Percentiles rank a stretch among this genome's conserved stretches.
phyloP scores from a whole-genome alignment of 148 eudicot species.

The Spergularia bocconei region DNA sequence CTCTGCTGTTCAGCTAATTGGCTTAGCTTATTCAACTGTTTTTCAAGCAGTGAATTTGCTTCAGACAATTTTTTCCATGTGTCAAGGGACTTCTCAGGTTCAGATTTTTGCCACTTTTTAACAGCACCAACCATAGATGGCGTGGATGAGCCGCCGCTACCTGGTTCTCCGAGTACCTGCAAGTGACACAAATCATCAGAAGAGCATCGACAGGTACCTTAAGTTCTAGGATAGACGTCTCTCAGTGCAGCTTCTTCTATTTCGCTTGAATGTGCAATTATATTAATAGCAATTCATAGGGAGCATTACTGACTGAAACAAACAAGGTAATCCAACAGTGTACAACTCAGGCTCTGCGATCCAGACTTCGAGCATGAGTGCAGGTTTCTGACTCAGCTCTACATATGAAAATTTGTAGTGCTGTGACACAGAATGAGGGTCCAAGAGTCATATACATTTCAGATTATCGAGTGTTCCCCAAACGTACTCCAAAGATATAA shows the following conservation, averaged over 20 bases:
- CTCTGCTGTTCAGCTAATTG: conserved; percentile 52
- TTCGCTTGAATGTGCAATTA: background rate
- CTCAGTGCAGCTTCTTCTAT: background rate
- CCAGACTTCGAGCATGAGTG: background rate
- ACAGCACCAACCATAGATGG: conserved; percentile 99
- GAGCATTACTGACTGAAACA: background rate
- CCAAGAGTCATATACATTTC: background rate
- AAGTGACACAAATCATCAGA: conserved; percentile 24
- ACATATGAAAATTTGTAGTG: background rate
- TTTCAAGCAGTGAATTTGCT: conserved; percentile 67
- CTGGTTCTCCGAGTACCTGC: conserved; percentile 96
- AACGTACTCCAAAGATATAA: background rate
- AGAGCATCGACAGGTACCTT: background rate
- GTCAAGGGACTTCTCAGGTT: conserved; percentile 62
- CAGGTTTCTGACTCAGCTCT: background rate
- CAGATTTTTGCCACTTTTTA: conserved; percentile 95
- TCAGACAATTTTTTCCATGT: conserved; percentile 78
- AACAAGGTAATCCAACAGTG: background rate
- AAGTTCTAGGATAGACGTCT: conserved; percentile 7
- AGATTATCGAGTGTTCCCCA: background rate
- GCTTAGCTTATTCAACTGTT: conserved; percentile 49
- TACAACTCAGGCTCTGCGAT: background rate
- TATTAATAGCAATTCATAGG: background rate
- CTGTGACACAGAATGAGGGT: background rate
- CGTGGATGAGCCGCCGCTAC: conserved; percentile 96